phyloP scores from a whole-genome alignment of 148 eudicot genomes.

The Chenopodium suecicum region DNA sequence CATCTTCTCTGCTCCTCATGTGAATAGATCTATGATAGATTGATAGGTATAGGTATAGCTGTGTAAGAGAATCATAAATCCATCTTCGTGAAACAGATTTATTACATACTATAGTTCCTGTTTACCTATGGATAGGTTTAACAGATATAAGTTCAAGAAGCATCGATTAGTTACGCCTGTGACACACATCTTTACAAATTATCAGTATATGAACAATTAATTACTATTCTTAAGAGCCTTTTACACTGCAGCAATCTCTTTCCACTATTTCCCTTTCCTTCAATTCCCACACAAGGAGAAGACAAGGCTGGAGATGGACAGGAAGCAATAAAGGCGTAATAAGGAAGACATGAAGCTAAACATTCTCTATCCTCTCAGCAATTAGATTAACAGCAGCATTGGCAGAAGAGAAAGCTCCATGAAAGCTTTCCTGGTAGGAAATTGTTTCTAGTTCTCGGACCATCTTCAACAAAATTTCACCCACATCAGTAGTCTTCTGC shows the following conservation, averaged over 20 bases:
- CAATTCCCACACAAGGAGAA: neutral
- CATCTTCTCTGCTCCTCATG: no score
- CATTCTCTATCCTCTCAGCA: constrained; percentile 52
- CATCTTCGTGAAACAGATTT: neutral
- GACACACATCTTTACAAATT: neutral
- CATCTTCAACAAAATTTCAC: constrained; percentile 78
- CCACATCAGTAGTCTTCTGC: constrained; percentile 63
- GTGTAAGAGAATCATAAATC: neutral
- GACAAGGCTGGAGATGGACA: neutral
- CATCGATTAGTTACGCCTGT: no score
- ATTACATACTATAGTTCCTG: neutral
- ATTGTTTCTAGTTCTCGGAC: constrained; percentile 59
- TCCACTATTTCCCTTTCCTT: neutral
- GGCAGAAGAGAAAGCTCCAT: constrained; percentile 95
- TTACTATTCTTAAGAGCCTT: neutral
- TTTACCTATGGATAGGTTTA: neutral
- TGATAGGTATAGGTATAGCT: no score
- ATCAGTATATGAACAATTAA: neutral
- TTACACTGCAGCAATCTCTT: neutral
- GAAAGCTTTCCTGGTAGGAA: constrained; percentile 93
- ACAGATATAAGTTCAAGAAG: neutral
- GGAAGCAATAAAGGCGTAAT: neutral
- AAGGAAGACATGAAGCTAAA: constrained; percentile 25
- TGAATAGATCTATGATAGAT: neutral
- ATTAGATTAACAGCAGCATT: constrained; percentile 86